These are phyloP conservation scores for Teunomyces panamensis DNA, from an alignment of 805 yeast species.

Conservation along the genomic window DNA sequence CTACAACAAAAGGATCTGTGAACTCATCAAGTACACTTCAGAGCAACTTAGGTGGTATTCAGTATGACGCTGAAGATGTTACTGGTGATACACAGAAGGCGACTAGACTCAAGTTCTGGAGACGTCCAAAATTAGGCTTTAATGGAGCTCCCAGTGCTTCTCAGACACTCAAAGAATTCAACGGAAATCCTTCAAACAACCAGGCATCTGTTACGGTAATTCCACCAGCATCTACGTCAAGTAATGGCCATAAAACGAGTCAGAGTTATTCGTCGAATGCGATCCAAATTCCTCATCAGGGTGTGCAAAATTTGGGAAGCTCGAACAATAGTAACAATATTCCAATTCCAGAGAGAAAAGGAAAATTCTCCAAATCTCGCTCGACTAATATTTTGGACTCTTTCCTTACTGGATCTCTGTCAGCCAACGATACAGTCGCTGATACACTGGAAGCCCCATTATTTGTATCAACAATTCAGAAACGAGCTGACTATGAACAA, in stretches of 20 bases:
- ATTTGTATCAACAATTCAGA: slow-evolving; percentile 56
- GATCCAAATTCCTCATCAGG: slow-evolving; percentile 9
- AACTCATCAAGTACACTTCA: not conserved
- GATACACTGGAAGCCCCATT: slow-evolving; percentile 23
- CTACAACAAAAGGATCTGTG: not conserved
- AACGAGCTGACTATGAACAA: slow-evolving; percentile 61
- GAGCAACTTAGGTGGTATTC: slow-evolving; percentile 10
- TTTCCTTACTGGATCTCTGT: slow-evolving; percentile 17
- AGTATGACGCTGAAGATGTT: slow-evolving; percentile 13
- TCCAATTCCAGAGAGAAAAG: slow-evolving; percentile 11
- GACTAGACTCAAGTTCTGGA: slow-evolving; percentile 44
- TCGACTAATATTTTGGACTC: slow-evolving; percentile 46
- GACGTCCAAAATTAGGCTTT: slow-evolving; percentile 38
- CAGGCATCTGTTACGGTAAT: not conserved
- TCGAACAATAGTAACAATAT: slow-evolving; percentile 1
- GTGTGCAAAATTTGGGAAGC: not conserved
- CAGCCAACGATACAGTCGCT: slow-evolving; percentile 8
- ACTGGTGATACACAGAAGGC: slow-evolving; percentile 37
- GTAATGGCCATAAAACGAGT: slow-evolving; percentile 8
- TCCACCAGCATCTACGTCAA: not conserved
- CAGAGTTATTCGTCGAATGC: slow-evolving; percentile 13
- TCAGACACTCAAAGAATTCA: not conserved
- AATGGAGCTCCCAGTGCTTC: slow-evolving; percentile 5
- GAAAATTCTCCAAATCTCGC: slow-evolving; percentile 37
- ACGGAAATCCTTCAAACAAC: not conserved